Base-by-base conservation (phyloP, 192 early-diverging fungal genomes). In the Borealophlyctis nickersoniae region DNA sequence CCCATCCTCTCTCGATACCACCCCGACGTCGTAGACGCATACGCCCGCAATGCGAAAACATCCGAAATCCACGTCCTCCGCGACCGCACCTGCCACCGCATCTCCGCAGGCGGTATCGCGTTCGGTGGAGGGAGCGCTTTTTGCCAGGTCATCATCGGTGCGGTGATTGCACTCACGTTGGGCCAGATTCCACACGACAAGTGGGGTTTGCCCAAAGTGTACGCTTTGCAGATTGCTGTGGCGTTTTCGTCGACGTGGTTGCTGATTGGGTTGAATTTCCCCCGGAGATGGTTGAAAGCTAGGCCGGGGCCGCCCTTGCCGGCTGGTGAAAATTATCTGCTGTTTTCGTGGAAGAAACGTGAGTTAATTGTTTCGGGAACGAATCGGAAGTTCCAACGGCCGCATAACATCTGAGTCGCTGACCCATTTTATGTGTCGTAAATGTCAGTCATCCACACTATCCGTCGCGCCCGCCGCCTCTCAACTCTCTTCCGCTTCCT, bases 401-500 rank as follows among this genome's bases (percentile, higher is more conserved):
- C n/a, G n/a, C n/a, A n/a, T n/a, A n/a, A n/a, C n/a, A n/a, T n/a
- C n/a, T n/a, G n/a, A n/a, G n/a, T n/a, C n/a, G n/a, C n/a, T n/a
- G n/a, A n/a, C n/a, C n/a, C n/a, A n/a, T n/a, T n/a, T n/a, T n/a
- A n/a, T n/a, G n/a, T n/a, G n/a, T n/a, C n/a, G n/a, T n/a, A n/a
- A n/a, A n/a, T n/a, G n/a, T n/a, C n/a, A n/a, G n/a, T 80, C 19
- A 70, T 56, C 48, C 58, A 61, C 35, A 77, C 76, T 2, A 36
- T 83, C 22, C 62, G 60, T 34, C 72, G 73, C 9, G 81, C 79
- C 13, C 68, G 72, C 30, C 64, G 79, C 52, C 73, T 90, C 19
- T 52, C 73, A 26, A 72, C 83, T 26, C 72, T 81, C 1, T 87
- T 88, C 67, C 70, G 78, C 54, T 89, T 88, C 67, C 72, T 91